Conservation (phyloP, 2,329 filamentous ascomycete species). For the Apiospora sp. region DNA sequence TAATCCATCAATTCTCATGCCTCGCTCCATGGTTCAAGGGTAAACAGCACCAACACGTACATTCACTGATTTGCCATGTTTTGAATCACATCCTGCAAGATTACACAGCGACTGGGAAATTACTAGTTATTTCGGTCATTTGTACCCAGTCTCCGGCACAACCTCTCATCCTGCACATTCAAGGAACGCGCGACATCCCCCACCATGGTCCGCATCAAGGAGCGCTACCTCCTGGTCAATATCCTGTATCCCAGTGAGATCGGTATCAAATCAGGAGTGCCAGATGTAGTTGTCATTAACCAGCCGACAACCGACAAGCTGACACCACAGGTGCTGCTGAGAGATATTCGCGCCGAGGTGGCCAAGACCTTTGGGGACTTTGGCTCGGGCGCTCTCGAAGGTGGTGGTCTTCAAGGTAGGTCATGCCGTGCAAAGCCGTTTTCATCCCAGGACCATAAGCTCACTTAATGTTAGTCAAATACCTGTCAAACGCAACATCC, state of each 20-base stretch:
- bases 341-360: constrained; percentile 75
- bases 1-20: constrained; percentile 3
- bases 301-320: constrained; percentile 79
- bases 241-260: constrained; percentile 81
- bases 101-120: not conserved
- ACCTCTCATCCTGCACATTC: not conserved
- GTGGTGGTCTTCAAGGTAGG: constrained; percentile 70
- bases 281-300: constrained; percentile 77
- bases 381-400: constrained; percentile 77
- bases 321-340: constrained; percentile 69
- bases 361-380: constrained; percentile 85
- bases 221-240: constrained; percentile 93
- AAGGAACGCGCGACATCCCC: constrained; percentile 1
- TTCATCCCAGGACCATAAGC: constrained; percentile 22
- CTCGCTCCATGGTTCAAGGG: not conserved
- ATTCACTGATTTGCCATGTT: not conserved
- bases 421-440: constrained; percentile 21
- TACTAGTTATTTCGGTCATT: not conserved
- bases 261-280: constrained; percentile 47
- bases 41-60: not conserved
- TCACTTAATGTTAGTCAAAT: constrained; percentile 74
- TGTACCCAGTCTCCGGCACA: not conserved
- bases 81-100: not conserved
- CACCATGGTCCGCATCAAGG: constrained; percentile 92
- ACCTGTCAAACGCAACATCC: constrained; percentile 89